These are phyloP conservation scores for Vitis rupestris DNA, from an alignment of 164 flowering plant species.

Conservation along the genomic window DNA sequence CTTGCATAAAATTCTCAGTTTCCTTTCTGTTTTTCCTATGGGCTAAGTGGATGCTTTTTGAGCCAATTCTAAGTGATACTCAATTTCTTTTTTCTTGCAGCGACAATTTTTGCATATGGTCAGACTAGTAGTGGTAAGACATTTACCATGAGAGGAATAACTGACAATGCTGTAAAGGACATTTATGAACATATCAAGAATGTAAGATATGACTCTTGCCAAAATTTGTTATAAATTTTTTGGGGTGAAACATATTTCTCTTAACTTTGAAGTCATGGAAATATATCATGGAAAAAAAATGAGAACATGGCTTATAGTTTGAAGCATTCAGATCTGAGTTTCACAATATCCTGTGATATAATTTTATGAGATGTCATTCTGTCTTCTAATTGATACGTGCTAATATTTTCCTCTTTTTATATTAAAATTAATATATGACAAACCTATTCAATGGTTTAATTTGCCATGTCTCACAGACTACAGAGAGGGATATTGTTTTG, in stretches of 20 bases:
- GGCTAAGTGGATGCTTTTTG: neutral
- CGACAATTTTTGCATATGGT: slow-evolving; percentile 89
- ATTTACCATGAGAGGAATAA: slow-evolving; percentile 83
- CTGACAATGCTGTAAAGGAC: slow-evolving; percentile 68
- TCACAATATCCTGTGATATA: neutral
- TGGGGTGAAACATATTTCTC: slow-evolving; percentile 6
- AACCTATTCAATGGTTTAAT: neutral
- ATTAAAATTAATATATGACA: neutral
- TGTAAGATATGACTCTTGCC: slow-evolving; percentile 35
- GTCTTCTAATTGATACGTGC: neutral
- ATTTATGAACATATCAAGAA: slow-evolving; percentile 58
- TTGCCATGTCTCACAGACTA: slow-evolving; percentile 34
- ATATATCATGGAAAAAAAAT: neutral
- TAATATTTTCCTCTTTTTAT: neutral
- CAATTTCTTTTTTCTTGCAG: slow-evolving; percentile 32
- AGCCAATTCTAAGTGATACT: neutral
- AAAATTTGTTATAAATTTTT: neutral
- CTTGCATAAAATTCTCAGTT: neutral
- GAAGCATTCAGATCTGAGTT: neutral
- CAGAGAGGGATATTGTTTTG: slow-evolving; percentile 57
- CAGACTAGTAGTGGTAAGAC: slow-evolving; percentile 94
- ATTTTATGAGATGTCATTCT: too few relatives aligned
- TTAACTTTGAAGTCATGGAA: neutral
- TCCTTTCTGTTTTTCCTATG: neutral
- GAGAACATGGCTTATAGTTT: neutral